Evolutionary conservation across 192 early-diverging fungal species (phyloP), one percentile per base, ranked within the genome.

Genomic region (Dimargaris cristalligena): DNA sequence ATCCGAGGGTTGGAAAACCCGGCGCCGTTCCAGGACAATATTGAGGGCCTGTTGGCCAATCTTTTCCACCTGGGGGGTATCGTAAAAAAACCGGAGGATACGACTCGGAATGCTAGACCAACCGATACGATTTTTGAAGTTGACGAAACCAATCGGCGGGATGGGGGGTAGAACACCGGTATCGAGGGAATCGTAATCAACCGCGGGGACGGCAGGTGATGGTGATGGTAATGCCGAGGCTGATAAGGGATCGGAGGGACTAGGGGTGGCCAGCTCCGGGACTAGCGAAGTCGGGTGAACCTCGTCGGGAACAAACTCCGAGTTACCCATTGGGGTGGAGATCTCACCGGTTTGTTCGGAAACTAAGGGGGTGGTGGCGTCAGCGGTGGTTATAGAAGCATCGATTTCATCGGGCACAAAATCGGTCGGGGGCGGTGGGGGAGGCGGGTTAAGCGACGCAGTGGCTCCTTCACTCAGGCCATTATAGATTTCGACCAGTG

Each of bases 71-170:
- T 65, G 63, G 23, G 67, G 60, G 38, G 67, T 66, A 52, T 71
- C 69, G 8, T 61, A 57, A 30, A 58, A 49, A 64, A 69, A 74
- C 59, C 67, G 58, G n/a, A 62, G 67, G 22, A 74, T 50, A 29
- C 69, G 68, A 32, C 71, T 62, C 9, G 72, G 72, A 23, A 74
- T 59, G 32, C 68, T 74, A 13, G 48, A 33, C 72, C 72, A 74
- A 18, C 72, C 72, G 54, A 74, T 68, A 14, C 70, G 58, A 31
- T 74, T 74, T 9, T 68, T 48, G 25, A 71, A 70, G 44, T 69
- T 69, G 34, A 74, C 59, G 44, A 71, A 74, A 31, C 65, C 62
- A 10, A 74, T 52, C 44, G 66, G 56, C 0, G 64, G 58, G 16
- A 74, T 49, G 2, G 58, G 34, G 23, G 69, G 57, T 18, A 70